Base-by-base conservation (phyloP, 768 basidiomycete genomes). In the Russula griseocarnosa region DNA sequence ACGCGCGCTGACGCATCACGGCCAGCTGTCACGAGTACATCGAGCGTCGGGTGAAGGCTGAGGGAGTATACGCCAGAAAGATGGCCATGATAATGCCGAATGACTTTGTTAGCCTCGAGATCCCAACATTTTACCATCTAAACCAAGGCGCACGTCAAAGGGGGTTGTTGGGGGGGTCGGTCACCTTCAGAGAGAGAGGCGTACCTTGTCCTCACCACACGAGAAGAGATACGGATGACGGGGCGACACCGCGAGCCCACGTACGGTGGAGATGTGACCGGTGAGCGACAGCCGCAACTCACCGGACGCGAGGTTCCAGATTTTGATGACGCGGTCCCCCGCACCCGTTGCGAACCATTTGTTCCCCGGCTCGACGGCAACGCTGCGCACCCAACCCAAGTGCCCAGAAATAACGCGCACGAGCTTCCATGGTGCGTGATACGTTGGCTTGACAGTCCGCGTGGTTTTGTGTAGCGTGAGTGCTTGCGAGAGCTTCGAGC, bases 61-160 rank as follows among this genome's bases (percentile, higher is more conserved):
- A 98, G 81, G 0, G 94, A 81, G 71, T 98, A 98, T n/a, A 99
- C 95, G 50, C 97, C 97, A 0, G 95, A 98, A 24, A 97, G 83
- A 74, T 99, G 97, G 2, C 97, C 97, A 73, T 99, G 97, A 72
- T 99, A 98, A 75, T 98, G 94, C 22, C 97, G 85, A 60, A 99
- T 99, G 64, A 98, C 96, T 76, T 98, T 99, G 81, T 99, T 99
- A 30, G 91, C 89, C 74, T 99, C 97, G 55, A 99, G 77, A 71
- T 99, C 97, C 97, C 97, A 98, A 70, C 97, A 98, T 78, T 98
- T 98, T 40, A 99, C 97, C 97, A 98, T 98, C 94, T 97, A 72
- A 30, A 34, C 9, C 13, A 42, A 42, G 18, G 20, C 26, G 7
- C 16, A 7, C 8, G 34, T 60, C 14, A 62, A 58, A 3, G 13